Percentiles rank a stretch among this genome's conserved stretches.
Evolutionary conservation across 768 basidiomycete species (phyloP).

Genomic region (Neoboletus magnificus): DNA sequence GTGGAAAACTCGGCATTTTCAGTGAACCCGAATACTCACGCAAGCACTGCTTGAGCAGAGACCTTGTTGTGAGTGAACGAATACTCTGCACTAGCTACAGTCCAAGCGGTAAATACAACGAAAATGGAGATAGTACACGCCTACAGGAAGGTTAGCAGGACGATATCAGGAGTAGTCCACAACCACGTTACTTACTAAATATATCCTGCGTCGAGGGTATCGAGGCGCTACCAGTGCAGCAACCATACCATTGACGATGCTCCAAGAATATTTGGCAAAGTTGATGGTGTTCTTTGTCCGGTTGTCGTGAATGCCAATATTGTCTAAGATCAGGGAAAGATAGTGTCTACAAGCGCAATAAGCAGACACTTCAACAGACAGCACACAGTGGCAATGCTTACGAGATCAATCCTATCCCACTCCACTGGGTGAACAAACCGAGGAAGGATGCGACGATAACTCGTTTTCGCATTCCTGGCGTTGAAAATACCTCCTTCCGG

Average conservation of each 20-base stretch:
- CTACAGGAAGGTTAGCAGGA: neutral
- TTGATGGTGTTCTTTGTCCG: constrained; percentile 16
- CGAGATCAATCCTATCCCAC: constrained; percentile 13
- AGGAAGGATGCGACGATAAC: constrained; percentile 10
- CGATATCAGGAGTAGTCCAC: neutral
- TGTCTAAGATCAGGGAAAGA: constrained; percentile 14
- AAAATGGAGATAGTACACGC: constrained; percentile 15
- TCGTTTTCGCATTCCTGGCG: constrained; percentile 17
- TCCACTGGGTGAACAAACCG: constrained; percentile 14
- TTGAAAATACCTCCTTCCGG: constrained; percentile 1
- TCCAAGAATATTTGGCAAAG: constrained; percentile 11
- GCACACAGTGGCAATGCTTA: neutral
- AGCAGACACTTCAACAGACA: neutral
- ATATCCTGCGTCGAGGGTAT: constrained; percentile 17
- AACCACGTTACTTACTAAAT: constrained; percentile 11
- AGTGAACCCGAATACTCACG: neutral
- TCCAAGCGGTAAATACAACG: constrained; percentile 15
- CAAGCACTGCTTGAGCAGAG: constrained; percentile 7
- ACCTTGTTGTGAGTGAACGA: constrained; percentile 5
- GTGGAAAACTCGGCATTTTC: neutral
- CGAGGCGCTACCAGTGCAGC: constrained; percentile 4
- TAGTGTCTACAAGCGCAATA: constrained; percentile 3
- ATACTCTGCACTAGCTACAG: constrained; percentile 19
- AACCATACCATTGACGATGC: constrained; percentile 2
- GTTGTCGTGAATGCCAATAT: constrained; percentile 20